Conservation (phyloP, 176 grass and related monocot genomes). For the Oryza meridionalis region DNA sequence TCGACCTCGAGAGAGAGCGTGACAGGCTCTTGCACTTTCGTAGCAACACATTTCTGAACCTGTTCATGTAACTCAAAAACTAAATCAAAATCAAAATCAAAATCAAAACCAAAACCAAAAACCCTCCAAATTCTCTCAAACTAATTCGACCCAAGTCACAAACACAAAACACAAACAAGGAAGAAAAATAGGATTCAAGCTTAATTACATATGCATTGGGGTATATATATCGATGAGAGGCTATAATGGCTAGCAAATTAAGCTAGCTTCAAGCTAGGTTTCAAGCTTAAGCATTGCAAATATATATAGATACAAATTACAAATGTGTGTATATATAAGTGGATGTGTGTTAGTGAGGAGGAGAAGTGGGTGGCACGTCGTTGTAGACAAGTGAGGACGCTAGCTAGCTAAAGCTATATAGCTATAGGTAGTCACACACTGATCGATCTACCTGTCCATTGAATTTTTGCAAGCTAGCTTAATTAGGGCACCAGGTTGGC, state of each 20-base stretch:
- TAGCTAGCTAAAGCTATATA: constrained; percentile 17
- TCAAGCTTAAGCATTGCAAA: constrained; percentile 6
- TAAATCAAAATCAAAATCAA: background rate
- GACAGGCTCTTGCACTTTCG: constrained; percentile 84
- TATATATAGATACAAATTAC: background rate
- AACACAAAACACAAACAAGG: background rate
- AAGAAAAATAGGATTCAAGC: background rate
- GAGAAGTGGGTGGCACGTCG: constrained; percentile 6
- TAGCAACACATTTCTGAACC: constrained; percentile 59
- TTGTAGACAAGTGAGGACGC: constrained; percentile 20
- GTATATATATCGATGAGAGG: background rate
- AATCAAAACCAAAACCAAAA: background rate
- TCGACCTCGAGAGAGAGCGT: constrained; percentile 37
- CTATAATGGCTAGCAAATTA: background rate
- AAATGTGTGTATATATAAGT: background rate
- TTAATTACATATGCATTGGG: too few species aligned
- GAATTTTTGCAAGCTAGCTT: background rate
- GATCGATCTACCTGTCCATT: background rate
- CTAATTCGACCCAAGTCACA: background rate
- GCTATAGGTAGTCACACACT: background rate
- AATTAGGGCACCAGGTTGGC: background rate
- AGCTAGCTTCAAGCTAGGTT: background rate
- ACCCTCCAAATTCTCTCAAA: background rate
- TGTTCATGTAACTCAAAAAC: constrained; percentile 37
- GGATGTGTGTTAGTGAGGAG: background rate